Conservation (phyloP, 192 early-diverging fungal genomes). For the Entomortierella beljakovae region DNA sequence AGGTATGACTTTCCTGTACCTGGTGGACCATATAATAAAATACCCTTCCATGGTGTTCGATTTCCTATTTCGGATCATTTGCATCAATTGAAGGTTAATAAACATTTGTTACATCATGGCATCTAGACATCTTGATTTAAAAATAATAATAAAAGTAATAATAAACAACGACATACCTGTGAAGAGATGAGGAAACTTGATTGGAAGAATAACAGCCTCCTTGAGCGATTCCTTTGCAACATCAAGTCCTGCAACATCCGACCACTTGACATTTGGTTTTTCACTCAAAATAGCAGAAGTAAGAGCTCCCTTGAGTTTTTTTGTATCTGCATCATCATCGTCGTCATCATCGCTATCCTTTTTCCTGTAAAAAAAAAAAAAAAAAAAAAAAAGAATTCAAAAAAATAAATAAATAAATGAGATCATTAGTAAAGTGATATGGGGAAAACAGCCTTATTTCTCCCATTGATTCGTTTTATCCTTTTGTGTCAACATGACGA, state of each 20-base stretch:
- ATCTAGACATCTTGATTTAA: not conserved
- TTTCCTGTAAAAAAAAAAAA: constrained; percentile 47
- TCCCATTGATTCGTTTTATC: not conserved
- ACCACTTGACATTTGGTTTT: constrained; percentile 97
- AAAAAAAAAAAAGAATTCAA: not conserved
- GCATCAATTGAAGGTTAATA: not conserved
- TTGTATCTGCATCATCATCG: constrained; percentile 59
- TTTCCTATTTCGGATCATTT: constrained; percentile 66
- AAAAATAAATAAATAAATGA: not conserved
- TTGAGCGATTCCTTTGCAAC: constrained; percentile 96
- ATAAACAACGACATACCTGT: constrained; percentile 62
- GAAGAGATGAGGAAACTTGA: constrained; percentile 97
- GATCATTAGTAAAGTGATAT: constrained; percentile 1
- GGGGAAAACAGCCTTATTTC: not conserved
- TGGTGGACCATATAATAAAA: constrained; percentile 96
- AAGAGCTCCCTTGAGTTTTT: constrained; percentile 59
- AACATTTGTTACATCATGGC: not conserved
- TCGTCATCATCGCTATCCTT: constrained; percentile 60
- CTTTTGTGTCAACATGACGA: too few relatives aligned
- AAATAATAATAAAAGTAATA: not conserved
- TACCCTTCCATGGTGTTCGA: constrained; percentile 96
- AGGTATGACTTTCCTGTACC: constrained; percentile 98
- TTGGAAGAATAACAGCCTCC: constrained; percentile 98
- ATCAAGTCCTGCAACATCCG: constrained; percentile 97
- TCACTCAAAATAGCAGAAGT: constrained; percentile 89